Evolutionary conservation across 139 green algal species (phyloP), one percentile per base, ranked within the genome.

Genomic region (Microglena sp.): DNA sequence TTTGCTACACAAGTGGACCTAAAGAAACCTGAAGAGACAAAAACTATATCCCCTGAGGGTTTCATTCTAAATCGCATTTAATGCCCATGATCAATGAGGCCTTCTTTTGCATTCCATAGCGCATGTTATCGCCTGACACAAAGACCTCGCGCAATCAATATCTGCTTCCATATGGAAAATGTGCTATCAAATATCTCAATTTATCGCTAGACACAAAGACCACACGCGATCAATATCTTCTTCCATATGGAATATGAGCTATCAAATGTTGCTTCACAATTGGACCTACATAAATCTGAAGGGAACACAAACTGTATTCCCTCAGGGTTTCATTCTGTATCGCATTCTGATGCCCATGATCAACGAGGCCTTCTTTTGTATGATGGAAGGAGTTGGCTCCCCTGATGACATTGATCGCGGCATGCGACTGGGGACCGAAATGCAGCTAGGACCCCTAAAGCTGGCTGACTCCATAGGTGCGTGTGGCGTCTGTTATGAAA

Each of bases 81-180:
- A 97, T 97, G 82, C 92, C 91, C 3, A 88, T 94, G 82, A 91
- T 97, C 79, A 97, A 97, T 68, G 92, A 97, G 66, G 87, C 86
- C 1, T 74, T 75, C 35, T 63, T 71, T 60, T 62, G 66, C 74
- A 54, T 75, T n/a, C n/a, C n/a, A n/a, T n/a, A n/a, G n/a, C n/a
- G n/a, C n/a, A n/a, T n/a, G n/a, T n/a, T n/a, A n/a, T n/a, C n/a
- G n/a, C n/a, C n/a, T n/a, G n/a, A n/a, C n/a, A n/a, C n/a, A n/a
- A n/a, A n/a, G n/a, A n/a, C n/a, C n/a, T n/a, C n/a, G n/a, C n/a
- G n/a, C n/a, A n/a, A n/a, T n/a, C n/a, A n/a, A n/a, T n/a, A n/a
- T n/a, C n/a, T n/a, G n/a, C n/a, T n/a, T n/a, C n/a, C n/a, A n/a
- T n/a, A n/a, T n/a, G n/a, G n/a, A n/a, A n/a, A n/a, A n/a, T n/a